Base-by-base conservation (phyloP, 495 filamentous ascomycete species). In the Daldinia caldariorum region DNA sequence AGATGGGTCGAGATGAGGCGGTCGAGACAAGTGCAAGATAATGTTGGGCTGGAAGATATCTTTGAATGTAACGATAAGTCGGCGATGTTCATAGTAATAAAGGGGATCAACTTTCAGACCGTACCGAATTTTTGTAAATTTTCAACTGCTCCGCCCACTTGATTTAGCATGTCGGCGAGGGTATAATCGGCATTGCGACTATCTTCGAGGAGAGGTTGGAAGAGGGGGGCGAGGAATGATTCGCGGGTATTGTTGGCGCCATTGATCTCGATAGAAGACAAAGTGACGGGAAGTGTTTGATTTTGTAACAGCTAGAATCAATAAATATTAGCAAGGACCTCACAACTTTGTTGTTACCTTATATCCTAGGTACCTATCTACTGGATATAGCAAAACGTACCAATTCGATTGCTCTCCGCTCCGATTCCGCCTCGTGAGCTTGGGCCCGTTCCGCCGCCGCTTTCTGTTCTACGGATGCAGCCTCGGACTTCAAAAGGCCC, bases 41-140 rank as follows among this genome's bases (percentile, higher is more conserved):
- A 97, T 91, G n/a, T 89, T 87, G 32, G 91, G 86, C 47, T 95
- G 89, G 83, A 94, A 97, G 73, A 99, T 91, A 69, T 93, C 94
- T 94, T 70, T 66, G 2, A 6, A 49, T 18, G 61, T 77, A 26
- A 26, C 26, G 3, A 26, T 56, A 76, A 62, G 41, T 41, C 26
- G 13, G 22, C 35, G 3, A 55, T 37, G 10, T 20, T 20, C 20
- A 12, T 20, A 47, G 20, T 10, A 12, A 22, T 45, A 6, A 9
- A 22, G 43, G 9, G 57, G 3, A 18, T 41, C 39, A 29, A 47
- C 34, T 0, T 55, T 38, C 8, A 50, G 39, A 66, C 82, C 29
- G 56, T 85, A 97, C 93, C 94, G 76, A 97, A 92, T 67, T 87
- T 85, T 64, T 89, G 86, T 20, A 99, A 86, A 82, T 91, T 95